Evolutionary conservation across 257 asterid species (phyloP), one percentile per base, ranked within the genome.

Genomic region (Solanum phureja): DNA sequence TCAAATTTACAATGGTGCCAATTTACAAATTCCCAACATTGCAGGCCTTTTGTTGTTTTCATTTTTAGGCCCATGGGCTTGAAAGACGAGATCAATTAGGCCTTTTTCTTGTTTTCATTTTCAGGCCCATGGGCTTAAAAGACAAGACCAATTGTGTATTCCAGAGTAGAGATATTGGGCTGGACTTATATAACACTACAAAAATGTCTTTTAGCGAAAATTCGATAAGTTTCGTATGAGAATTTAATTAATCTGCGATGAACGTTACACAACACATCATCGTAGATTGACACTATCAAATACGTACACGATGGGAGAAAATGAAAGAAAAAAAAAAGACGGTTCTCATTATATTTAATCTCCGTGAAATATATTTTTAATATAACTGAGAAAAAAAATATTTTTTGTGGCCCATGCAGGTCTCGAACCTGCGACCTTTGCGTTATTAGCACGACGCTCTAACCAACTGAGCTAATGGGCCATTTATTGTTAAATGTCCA

Each of bases 391-490:
- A 46, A 46, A 44, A 40, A 40, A 40, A 9, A 40, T 40, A 40
- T 8, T 8, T 8, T 3, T 40, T 40, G 56, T 44, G 62, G 62
- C 62, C 91, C 86, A 88, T 86, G 90, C 90, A 90, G 87, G 90
- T 90, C 86, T 88, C 92, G 87, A 90, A 90, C 89, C 90, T 86
- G 88, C 89, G 84, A 86, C 90, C 92, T 88, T 90, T 86, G 87
- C 90, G 72, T 88, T 88, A 88, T 90, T 90, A 88, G 88, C 89
- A 89, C 89, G 42, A 87, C 88, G 89, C 89, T 87, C 89, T 89
- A 87, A 86, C 89, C 91, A 89, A 71, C 91, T 89, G 89, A 86
- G 89, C 87, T 89, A 89, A 86, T 86, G 10, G 89, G 91, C 89
- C 91, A 42, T 46, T 4, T 46, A 2, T 13, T 46, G 1, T 13